These are phyloP conservation scores for Rhododendron vialii DNA, from an alignment of 148 eudicot genomes.

Conservation along the genomic window DNA sequence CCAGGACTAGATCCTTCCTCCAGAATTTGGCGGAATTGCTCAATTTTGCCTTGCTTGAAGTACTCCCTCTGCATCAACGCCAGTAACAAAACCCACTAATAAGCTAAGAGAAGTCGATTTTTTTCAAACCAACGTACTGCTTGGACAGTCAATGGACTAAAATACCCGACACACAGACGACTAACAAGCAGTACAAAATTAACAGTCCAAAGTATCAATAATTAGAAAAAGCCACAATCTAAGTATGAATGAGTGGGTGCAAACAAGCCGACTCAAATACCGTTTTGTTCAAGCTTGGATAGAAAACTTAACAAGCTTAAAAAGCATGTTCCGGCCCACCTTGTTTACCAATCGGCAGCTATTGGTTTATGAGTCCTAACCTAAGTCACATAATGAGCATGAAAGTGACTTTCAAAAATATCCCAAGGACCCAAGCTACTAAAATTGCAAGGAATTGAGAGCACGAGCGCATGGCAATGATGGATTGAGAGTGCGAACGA, in stretches of 20 bases:
- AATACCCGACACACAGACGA: neutral
- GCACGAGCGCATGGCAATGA: neutral
- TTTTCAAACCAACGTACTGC: neutral
- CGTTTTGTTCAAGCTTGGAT: neutral
- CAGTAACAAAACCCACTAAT: neutral
- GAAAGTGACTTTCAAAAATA: neutral
- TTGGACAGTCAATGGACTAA: neutral
- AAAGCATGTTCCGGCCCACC: neutral
- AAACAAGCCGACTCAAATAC: neutral
- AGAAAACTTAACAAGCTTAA: neutral
- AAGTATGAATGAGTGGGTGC: neutral
- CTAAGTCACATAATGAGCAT: neutral
- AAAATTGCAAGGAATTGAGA: neutral
- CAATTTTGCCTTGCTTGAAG: constrained; percentile 89
- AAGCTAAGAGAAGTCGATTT: neutral
- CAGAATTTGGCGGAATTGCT: constrained; percentile 81
- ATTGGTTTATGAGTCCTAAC: neutral
- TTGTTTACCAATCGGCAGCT: neutral
- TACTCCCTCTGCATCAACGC: constrained; percentile 80
- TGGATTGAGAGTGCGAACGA: too few species aligned
- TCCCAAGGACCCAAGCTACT: neutral
- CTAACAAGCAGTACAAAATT: neutral
- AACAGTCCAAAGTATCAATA: neutral
- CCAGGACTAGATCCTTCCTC: constrained; percentile 96
- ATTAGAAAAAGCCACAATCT: neutral